Evolutionary conservation across 495 filamentous ascomycete genomes (phyloP).

Genomic region (Aspergillus steynii): DNA sequence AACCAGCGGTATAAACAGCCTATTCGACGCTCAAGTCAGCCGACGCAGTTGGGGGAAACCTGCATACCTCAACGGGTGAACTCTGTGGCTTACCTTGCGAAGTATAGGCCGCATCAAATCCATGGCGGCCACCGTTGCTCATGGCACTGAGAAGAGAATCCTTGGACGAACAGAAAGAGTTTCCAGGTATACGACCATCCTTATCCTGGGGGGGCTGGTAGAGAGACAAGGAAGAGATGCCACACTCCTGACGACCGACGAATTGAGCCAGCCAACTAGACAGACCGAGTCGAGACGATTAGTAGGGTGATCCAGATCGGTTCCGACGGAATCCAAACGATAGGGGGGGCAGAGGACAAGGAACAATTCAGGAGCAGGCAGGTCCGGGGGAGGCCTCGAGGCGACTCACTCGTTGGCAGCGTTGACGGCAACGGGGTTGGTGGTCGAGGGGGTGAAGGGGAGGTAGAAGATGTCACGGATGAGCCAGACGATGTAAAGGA

Average conservation of each 20-base stretch:
- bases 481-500: conserved; percentile 50
- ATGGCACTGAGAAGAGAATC: conserved; percentile 43
- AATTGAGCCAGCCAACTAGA: conserved; percentile 45
- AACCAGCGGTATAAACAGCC: conserved; percentile 53
- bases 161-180: conserved; percentile 39
- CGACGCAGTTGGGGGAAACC: background rate
- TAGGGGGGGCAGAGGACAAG: background rate
- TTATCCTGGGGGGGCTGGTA: conserved; percentile 35
- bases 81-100: conserved; percentile 32
- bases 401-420: conserved; percentile 24
- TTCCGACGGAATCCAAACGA: background rate
- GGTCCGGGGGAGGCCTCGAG: conserved; percentile 4
- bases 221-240: conserved; percentile 41
- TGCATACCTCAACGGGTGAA: background rate
- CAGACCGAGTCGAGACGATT: conserved; percentile 15
- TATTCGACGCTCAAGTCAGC: conserved; percentile 12
- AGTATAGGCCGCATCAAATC: conserved; percentile 45
- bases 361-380: conserved; percentile 1
- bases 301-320: conserved; percentile 14
- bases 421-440: conserved; percentile 12
- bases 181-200: conserved; percentile 14
- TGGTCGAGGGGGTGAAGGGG: conserved; percentile 31
- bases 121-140: conserved; percentile 48
- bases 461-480: conserved; percentile 48
- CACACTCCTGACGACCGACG: conserved; percentile 46